Evolutionary conservation across 202 grass and related monocot genomes (phyloP), one percentile per base, ranked within the genome.

Genomic region (Schoenoplectus triqueter): DNA sequence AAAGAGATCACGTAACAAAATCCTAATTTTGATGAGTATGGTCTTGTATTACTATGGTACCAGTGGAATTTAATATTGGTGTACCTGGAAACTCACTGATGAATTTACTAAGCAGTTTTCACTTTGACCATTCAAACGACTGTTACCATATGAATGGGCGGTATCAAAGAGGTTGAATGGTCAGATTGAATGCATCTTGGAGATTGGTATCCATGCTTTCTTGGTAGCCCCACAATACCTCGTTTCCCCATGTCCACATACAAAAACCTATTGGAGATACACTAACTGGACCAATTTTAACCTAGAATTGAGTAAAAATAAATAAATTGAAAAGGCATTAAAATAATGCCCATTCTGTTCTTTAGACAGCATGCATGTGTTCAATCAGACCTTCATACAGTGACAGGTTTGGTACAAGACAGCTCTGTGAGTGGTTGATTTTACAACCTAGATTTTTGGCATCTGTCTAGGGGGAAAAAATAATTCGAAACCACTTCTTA

Each of bases 181-280:
- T 88, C 52, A 98, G 83, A 91, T 94, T 87, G 54, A 98, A 98
- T 50, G 90, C 87, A 21, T 95, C 91, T 84, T 92, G 91, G 60
- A 98, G 87, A 56, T 86, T 87, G 14, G 1, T 82, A 76, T 98
- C 88, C 93, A 98, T 95, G 62, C 86, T 91, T 87, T 98, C 90
- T 87, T 93, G 84, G 81, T 98, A 98, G 10, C 91, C 93, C 96
- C 96, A 98, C 2, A 95, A 90, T 10, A 95, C 69, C 69, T 98
- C 88, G 73, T 98, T 98, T 81, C 91, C 93, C 93, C 96, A 94
- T 10, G 93, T 93, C 93, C 96, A 98, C 14, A 91, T 98, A 71
- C 93, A 91, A 74, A 98, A 94, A 82, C 91, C 95, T 93, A 95
- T 98, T 7, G 93, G 93, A 44, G 93, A 94, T 49, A 95, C 87